Conservation (phyloP, 371 early-diverging fungal genomes). For the Apophysomyces trapeziformis region DNA sequence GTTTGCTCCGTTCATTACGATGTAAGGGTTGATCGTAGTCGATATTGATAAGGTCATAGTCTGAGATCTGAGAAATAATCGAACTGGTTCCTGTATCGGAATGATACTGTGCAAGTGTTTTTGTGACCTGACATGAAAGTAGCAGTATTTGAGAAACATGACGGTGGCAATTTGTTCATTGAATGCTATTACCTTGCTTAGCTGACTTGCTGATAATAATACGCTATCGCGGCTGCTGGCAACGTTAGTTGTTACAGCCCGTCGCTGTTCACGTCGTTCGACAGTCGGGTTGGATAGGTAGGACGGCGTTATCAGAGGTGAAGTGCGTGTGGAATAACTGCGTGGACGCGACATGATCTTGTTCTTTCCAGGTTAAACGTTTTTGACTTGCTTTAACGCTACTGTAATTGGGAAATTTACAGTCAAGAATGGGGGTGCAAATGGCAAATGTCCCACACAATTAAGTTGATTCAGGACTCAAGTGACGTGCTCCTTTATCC, state of each 20-base stretch:
- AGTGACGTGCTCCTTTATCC: not conserved
- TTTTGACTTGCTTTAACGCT: not conserved
- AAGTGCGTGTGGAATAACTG: conserved; percentile 24
- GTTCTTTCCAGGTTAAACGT: not conserved
- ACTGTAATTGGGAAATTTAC: no score
- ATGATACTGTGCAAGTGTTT: conserved; percentile 42
- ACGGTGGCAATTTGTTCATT: not conserved
- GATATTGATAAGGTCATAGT: conserved; percentile 14
- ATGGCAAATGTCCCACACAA: no score
- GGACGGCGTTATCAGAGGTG: conserved; percentile 23
- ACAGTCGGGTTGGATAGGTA: conserved; percentile 14
- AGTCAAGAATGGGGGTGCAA: no score
- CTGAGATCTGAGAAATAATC: conserved; percentile 17
- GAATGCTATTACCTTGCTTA: conserved; percentile 39
- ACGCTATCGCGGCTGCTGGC: conserved; percentile 23
- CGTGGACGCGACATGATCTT: conserved; percentile 25
- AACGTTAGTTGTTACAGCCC: conserved; percentile 16
- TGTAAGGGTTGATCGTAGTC: conserved; percentile 8
- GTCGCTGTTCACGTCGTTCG: conserved; percentile 18
- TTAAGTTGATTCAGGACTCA: no score
- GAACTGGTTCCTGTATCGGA: conserved; percentile 30
- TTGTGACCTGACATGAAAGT: conserved; percentile 33
- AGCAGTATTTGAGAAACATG: not conserved
- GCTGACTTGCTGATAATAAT: conserved; percentile 43
- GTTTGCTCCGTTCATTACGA: conserved; percentile 15